phyloP scores from a whole-genome alignment of 169 alveolate genomes.

The Condylostoma magnum region DNA sequence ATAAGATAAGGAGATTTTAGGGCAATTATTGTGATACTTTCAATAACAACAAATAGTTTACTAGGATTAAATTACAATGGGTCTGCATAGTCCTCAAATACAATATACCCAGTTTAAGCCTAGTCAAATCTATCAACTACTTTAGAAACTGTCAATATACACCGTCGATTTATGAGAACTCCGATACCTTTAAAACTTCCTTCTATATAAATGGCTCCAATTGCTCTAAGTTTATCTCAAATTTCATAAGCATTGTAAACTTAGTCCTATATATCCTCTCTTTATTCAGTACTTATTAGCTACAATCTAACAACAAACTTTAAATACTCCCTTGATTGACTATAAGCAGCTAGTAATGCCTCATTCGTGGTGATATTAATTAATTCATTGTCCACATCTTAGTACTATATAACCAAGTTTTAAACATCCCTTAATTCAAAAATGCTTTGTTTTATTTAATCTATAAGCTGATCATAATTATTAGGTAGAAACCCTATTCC shows the following conservation, averaged over 20 bases:
- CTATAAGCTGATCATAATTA: no score
- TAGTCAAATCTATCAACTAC: background rate
- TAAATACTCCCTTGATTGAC: background rate
- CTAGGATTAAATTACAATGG: background rate
- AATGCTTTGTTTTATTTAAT: no score
- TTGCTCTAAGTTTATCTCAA: background rate
- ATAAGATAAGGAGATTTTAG: background rate
- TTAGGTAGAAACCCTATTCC: no score
- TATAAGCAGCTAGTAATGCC: slow-evolving; percentile 4
- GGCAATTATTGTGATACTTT: background rate
- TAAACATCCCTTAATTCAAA: no score
- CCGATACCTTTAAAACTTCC: background rate
- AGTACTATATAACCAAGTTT: no score
- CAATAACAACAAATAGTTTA: background rate
- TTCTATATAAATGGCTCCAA: background rate
- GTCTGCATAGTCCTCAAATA: slow-evolving; percentile 3
- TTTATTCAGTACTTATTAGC: background rate
- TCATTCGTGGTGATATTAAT: background rate
- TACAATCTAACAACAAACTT: background rate
- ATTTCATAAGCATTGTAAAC: background rate
- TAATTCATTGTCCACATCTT: background rate
- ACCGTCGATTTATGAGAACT: background rate
- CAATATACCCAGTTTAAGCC: background rate
- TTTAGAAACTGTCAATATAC: slow-evolving; percentile 1
- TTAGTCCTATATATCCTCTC: background rate